These are phyloP conservation scores for Rhododendron ovatum DNA, from an alignment of 148 eudicot genomes.

Conservation along the genomic window DNA sequence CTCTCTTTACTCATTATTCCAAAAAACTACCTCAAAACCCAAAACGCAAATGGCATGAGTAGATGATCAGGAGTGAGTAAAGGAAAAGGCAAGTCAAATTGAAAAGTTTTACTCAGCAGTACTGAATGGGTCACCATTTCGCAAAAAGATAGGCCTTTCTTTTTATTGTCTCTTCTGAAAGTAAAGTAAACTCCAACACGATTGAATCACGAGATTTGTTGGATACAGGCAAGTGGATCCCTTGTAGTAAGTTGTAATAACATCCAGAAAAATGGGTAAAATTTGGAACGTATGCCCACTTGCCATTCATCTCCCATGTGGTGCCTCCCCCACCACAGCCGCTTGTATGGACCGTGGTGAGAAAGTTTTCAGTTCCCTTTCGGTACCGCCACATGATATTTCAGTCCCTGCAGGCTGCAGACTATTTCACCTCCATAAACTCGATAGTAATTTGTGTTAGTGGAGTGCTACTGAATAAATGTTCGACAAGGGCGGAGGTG, in stretches of 20 bases:
- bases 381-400: too few relatives aligned
- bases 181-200: not conserved
- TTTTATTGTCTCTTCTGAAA: not conserved
- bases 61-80: not conserved
- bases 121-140: not conserved
- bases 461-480: too few relatives aligned
- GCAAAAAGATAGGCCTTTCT: not conserved
- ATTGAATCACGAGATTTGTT: not conserved
- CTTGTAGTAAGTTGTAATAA: not conserved
- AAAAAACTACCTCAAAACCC: too few relatives aligned
- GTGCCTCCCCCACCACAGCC: not conserved
- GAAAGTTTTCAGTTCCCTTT: not conserved
- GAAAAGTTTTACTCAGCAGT: not conserved
- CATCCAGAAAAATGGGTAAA: not conserved
- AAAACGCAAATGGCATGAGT: not conserved
- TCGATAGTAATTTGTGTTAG: too few relatives aligned
- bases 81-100: not conserved
- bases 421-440: too few relatives aligned
- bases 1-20: too few relatives aligned
- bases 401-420: too few relatives aligned
- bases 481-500: too few relatives aligned
- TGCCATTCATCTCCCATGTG: not conserved
- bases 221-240: not conserved
- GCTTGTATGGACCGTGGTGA: not conserved
- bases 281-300: not conserved